Evolutionary conservation across 2,329 filamentous ascomycete species (phyloP).

Genomic region (Verticillium albo-atrum): DNA sequence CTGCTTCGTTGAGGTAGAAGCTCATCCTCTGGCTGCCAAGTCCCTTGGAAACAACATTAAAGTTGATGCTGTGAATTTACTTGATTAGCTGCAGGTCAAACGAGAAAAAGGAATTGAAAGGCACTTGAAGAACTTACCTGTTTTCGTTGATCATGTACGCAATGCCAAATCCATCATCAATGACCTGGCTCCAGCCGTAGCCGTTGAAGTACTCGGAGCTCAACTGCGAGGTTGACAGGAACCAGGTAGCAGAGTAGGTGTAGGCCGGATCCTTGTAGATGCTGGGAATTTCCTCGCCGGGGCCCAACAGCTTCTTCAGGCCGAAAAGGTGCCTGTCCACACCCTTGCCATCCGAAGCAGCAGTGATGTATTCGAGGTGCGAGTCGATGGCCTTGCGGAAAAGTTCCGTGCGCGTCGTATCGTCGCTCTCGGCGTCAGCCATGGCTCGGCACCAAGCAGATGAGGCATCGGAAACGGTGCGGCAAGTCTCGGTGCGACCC

Average conservation of each 20-base stretch:
- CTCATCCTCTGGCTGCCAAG: conserved; percentile 90
- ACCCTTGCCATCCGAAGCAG: conserved; percentile 86
- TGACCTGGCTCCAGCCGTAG: conserved; percentile 97
- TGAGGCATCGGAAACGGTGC: conserved; percentile 84
- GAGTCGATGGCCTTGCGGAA: conserved; percentile 78
- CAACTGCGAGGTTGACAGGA: conserved; percentile 81
- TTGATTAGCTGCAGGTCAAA: conserved; percentile 5
- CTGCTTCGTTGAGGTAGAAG: conserved; percentile 92
- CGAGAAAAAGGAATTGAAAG: neutral
- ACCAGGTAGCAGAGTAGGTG: conserved; percentile 83
- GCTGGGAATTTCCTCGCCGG: conserved; percentile 74
- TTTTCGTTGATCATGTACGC: conserved; percentile 99
- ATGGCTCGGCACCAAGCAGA: conserved; percentile 88
- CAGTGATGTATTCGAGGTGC: conserved; percentile 86
- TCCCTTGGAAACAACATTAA: conserved; percentile 95
- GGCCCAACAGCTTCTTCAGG: conserved; percentile 81
- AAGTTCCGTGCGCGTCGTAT: conserved; percentile 63
- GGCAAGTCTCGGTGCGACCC: conserved; percentile 93
- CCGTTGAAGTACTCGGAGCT: conserved; percentile 98
- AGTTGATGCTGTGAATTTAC: conserved; percentile 67
- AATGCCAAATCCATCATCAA: conserved; percentile 93
- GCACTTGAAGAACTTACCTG: conserved; percentile 50
- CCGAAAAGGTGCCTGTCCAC: conserved; percentile 97
- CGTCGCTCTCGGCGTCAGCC: conserved; percentile 60
- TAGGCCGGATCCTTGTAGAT: conserved; percentile 87